Percentiles rank a stretch among this genome's conserved stretches.
phyloP scores from a whole-genome alignment of 140 eudicot genomes.

The Oenanthe javanica region DNA sequence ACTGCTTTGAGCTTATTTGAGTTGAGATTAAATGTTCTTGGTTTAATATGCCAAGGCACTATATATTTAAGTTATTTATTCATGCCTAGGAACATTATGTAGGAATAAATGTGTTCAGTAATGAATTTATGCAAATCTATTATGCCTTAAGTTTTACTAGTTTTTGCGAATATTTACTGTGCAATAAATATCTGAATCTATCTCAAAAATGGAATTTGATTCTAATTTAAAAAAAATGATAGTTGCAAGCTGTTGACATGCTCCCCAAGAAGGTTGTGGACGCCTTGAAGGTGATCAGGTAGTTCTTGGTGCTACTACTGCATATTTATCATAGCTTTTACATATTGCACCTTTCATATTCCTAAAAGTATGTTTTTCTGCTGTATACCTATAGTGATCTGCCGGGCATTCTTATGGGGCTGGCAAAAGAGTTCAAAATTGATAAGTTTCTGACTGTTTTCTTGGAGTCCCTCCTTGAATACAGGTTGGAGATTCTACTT shows the following conservation, averaged over 20 bases:
- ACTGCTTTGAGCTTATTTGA: not conserved
- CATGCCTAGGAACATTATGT: not conserved
- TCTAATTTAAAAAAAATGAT: constrained; percentile 13
- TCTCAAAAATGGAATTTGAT: not conserved
- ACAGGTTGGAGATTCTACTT: constrained; percentile 31
- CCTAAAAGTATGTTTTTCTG: not conserved
- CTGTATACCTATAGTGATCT: constrained; percentile 50
- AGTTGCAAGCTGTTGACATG: constrained; percentile 63
- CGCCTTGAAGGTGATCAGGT: constrained; percentile 58
- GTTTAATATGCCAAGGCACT: not conserved
- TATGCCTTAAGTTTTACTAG: not conserved
- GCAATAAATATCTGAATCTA: not conserved
- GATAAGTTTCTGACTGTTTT: constrained; percentile 62
- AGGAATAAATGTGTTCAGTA: not conserved
- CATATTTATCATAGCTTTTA: not conserved
- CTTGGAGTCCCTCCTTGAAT: constrained; percentile 64
- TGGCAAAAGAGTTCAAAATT: constrained; percentile 66
- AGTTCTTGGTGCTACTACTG: not conserved
- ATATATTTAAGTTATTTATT: not conserved
- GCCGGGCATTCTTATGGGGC: constrained; percentile 45
- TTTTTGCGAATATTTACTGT: not conserved
- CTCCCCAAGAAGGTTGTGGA: constrained; percentile 84
- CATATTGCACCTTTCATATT: not conserved
- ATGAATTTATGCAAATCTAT: not conserved
- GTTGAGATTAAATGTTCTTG: not conserved